Evolutionary conservation across 1,284 basidiomycete genomes (phyloP), one percentile per base, ranked within the genome.

Genomic region (Ganoderma sinense): DNA sequence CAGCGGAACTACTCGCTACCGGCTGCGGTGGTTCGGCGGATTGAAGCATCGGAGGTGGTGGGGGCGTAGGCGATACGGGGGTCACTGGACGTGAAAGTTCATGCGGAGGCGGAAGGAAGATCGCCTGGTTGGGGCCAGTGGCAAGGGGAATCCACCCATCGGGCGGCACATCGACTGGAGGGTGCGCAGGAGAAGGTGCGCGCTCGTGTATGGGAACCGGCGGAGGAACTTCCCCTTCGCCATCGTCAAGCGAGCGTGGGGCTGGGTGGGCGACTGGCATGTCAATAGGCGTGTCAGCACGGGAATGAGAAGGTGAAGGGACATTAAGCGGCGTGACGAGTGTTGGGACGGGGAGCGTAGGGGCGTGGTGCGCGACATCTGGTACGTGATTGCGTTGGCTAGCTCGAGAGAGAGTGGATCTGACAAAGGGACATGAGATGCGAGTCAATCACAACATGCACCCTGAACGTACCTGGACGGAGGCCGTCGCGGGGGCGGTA

Each of bases 91-190:
- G 69, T 5, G 77, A 76, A 11, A 84, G 69, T 68, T 78, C 81
- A 67, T 84, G 80, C 2, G 85, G 84, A 0, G 82, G 79, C 26
- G 83, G 84, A 0, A 86, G 43, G 13, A 29, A 61, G n/a, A 85
- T 82, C 26, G 71, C 69, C 41, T 74, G 70, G 33, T 75, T 71
- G 2, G 53, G 45, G 14, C 64, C 61, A 62, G 81, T 76, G 6
- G 80, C 80, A 55, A 73, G 78, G 0, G 84, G 85, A n/a, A 86
- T 85, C 79, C 78, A 85, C 59, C 77, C 78, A 41, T 86, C 85
- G 0, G 80, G 80, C 0, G 78, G 80, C 23, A 77, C 66, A 16
- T 73, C 74, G 29, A 78, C 67, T 0, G 70, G 72, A n/a, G 73
- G 75, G 48, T 74, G 80, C 20, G 51, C 39, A 5, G 74, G 75